Base-by-base conservation (phyloP, 2,329 filamentous ascomycete genomes). In the Pyricularia grisea region DNA sequence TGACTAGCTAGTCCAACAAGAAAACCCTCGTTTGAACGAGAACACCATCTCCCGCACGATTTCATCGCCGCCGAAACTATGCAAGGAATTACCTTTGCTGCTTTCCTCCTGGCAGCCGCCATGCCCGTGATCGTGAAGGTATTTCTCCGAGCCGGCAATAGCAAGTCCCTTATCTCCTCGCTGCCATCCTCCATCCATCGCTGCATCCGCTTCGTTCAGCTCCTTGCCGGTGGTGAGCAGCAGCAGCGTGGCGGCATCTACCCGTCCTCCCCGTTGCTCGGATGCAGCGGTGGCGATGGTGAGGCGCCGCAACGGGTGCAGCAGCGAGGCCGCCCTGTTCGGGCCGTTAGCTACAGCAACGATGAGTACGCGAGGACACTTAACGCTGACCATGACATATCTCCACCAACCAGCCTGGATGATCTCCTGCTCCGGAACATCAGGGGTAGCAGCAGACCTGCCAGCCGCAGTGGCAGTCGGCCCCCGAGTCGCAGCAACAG, bases 61-160 rank as follows among this genome's bases (percentile, higher is more conserved):
- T 20, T 28, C 27, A 20, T 28, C 6, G 17, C 60, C 25, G 14
- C 60, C 60, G 60, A 27, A 63, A 63, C 66, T 27, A 68, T 68
- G 67, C 42, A 58, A 11, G 20, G 55, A 4, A 25, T 68, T 28
- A 31, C 67, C 1, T 68, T 68, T 42, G 67, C 67, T 4, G 67
- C 67, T 7, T 68, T 68, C 30, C 28, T 68, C 6, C 66, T 67
- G 10, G 66, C 66, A 27, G 66, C 27, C 36, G 66, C 66, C 25
- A 50, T 67, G 20, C 67, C 67, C 4, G 55, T 63, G 50, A 68
- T 68, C 42, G 67, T 31, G 20, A 68, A 68, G 67, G 58, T 68
- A 33, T 61, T 68, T 30, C 55, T 67, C 42, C 14, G 36, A 12
- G 42, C 66, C 66, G 66, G 55, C 42, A 5, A 58, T 67, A 17